Conservation (phyloP, 352 stramenopile genomes). For the Globisporangium splendens region DNA sequence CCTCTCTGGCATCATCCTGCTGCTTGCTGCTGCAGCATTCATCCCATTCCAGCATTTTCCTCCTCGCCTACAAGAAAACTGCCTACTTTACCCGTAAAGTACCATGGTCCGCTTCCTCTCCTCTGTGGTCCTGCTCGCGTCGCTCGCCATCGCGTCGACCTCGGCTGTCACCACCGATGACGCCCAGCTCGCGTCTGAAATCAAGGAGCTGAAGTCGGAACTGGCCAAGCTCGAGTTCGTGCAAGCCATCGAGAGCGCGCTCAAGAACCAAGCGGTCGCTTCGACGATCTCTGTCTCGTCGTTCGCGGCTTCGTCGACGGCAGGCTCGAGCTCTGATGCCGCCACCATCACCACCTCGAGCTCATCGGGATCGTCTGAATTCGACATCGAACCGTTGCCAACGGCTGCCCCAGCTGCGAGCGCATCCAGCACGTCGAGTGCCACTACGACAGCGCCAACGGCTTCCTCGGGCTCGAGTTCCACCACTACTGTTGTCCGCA, state of each 20-base stretch:
- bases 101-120: slow-evolving; percentile 10
- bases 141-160: slow-evolving; percentile 9
- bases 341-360: not conserved
- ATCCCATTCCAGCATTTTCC: no score
- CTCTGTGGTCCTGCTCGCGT: slow-evolving; percentile 2
- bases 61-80: no score
- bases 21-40: not conserved
- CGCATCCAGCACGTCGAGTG: no score
- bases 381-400: slow-evolving; percentile 6
- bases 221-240: slow-evolving; percentile 8
- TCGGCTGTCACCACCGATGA: not conserved
- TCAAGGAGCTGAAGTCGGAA: slow-evolving; percentile 2
- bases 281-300: slow-evolving; percentile 9
- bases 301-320: slow-evolving; percentile 3
- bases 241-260: slow-evolving; percentile 1
- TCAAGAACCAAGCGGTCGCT: not conserved
- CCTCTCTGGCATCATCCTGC: not conserved
- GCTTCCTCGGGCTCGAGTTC: not conserved
- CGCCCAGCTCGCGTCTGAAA: slow-evolving; percentile 4
- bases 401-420: not conserved
- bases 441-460: slow-evolving; percentile 2
- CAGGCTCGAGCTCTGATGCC: slow-evolving; percentile 5
- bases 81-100: no score
- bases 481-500: not conserved
- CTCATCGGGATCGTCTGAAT: slow-evolving; percentile 4